phyloP scores from a whole-genome alignment of 768 basidiomycete genomes.

The Boletus pseudo-olivaceus region DNA sequence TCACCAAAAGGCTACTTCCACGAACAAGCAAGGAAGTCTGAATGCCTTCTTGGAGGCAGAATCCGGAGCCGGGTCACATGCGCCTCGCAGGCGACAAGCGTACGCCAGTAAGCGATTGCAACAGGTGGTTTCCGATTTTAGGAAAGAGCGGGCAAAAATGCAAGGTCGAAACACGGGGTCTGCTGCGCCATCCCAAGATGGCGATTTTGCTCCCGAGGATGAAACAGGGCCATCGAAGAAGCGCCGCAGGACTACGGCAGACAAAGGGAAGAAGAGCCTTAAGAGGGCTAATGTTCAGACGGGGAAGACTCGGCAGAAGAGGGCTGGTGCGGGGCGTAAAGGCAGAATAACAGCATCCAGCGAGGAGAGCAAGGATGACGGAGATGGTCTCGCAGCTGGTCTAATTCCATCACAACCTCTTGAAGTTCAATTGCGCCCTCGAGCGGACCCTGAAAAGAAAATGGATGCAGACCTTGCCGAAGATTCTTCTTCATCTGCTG shows the following conservation, averaged over 20 bases:
- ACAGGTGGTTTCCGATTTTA: slow-evolving; percentile 78
- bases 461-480: slow-evolving; percentile 11
- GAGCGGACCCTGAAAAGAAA: slow-evolving; percentile 35
- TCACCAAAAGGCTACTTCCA: slow-evolving; percentile 46
- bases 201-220: slow-evolving; percentile 26
- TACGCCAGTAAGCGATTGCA: slow-evolving; percentile 87
- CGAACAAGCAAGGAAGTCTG: slow-evolving; percentile 77
- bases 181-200: slow-evolving; percentile 22
- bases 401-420: slow-evolving; percentile 21
- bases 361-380: slow-evolving; percentile 21
- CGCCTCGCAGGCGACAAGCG: slow-evolving; percentile 75
- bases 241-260: slow-evolving; percentile 24
- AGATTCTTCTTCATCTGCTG: slow-evolving; percentile 1
- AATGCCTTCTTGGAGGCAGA: slow-evolving; percentile 71
- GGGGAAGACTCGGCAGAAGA: slow-evolving; percentile 5
- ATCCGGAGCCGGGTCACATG: slow-evolving; percentile 63
- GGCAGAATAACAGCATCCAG: neutral
- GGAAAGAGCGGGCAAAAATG: slow-evolving; percentile 41
- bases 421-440: slow-evolving; percentile 38
- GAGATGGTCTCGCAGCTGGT: neutral
- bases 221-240: slow-evolving; percentile 30
- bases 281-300: neutral
- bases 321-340: neutral
- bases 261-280: slow-evolving; percentile 4
- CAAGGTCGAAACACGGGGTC: slow-evolving; percentile 16